phyloP scores from a whole-genome alignment of 225 moss, liverwort and hornwort species.

The Pseudoscleropodium purum region DNA sequence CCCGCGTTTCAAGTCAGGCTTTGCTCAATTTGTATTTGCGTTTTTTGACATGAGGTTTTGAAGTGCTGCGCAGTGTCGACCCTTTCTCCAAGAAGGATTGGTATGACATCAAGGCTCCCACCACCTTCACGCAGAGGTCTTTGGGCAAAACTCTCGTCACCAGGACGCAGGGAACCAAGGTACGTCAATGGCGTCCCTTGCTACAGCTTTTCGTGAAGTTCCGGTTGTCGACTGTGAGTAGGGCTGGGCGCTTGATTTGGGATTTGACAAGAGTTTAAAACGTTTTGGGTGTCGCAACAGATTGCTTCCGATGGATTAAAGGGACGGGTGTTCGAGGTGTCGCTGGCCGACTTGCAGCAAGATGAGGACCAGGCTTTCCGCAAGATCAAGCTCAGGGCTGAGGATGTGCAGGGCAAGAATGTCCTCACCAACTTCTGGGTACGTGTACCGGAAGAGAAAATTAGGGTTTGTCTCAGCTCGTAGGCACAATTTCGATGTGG shows the following conservation, averaged over 20 bases:
- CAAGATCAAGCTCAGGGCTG: slow-evolving; percentile 76
- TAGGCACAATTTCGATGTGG: not conserved
- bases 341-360: slow-evolving; percentile 67
- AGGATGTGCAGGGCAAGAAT: slow-evolving; percentile 78
- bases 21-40: not conserved
- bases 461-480: not conserved
- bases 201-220: not conserved
- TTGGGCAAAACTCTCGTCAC: slow-evolving; percentile 53
- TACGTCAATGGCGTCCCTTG: not conserved
- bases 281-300: slow-evolving; percentile 1
- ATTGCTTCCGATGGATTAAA: slow-evolving; percentile 85
- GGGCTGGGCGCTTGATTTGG: not conserved
- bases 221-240: not conserved
- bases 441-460: not conserved
- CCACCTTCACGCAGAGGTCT: slow-evolving; percentile 39
- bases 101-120: slow-evolving; percentile 59
- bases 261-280: not conserved
- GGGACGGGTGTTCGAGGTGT: slow-evolving; percentile 77
- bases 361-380: slow-evolving; percentile 87
- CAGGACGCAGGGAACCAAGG: slow-evolving; percentile 47
- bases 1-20: not conserved
- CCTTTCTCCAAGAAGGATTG: slow-evolving; percentile 58
- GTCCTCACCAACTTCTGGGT: slow-evolving; percentile 85
- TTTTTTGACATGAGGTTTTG: not conserved
- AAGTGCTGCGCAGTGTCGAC: slow-evolving; percentile 18